Evolutionary conservation across 345 rosid genomes (phyloP).

Genomic region (Corchorus olitorius): DNA sequence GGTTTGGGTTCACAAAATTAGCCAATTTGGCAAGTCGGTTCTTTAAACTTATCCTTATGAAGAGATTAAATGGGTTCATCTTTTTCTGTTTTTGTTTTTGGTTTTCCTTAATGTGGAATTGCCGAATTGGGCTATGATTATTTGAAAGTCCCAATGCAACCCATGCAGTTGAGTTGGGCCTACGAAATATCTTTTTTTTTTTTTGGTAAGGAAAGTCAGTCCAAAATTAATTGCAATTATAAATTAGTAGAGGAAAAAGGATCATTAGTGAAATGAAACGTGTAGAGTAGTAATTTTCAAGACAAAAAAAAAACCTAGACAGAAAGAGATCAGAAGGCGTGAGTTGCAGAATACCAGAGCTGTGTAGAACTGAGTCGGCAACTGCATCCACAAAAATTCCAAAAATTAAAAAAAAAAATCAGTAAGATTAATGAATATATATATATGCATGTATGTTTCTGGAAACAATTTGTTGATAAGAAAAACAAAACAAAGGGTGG

Average conservation of each 20-base stretch:
- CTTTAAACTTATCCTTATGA: background rate
- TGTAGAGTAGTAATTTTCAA: too few species aligned
- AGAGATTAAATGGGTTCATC: background rate
- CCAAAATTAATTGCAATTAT: background rate
- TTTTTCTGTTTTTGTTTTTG: too few species aligned
- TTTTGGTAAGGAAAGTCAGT: background rate
- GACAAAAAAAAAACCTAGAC: background rate
- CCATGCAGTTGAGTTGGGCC: slow-evolving; percentile 4
- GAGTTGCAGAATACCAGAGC: slow-evolving; percentile 57
- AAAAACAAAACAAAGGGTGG: background rate
- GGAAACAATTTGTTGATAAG: background rate
- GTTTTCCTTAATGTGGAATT: too few species aligned
- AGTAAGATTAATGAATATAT: background rate
- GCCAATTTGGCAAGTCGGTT: background rate
- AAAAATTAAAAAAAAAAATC: slow-evolving; percentile 21
- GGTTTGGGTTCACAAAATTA: background rate
- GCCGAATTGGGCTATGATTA: background rate
- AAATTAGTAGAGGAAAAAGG: background rate
- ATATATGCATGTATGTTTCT: background rate
- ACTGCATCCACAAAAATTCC: slow-evolving; percentile 47
- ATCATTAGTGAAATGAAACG: background rate
- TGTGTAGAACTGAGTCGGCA: slow-evolving; percentile 94
- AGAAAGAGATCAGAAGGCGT: too few species aligned
- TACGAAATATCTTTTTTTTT: background rate
- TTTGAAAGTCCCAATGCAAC: background rate